A percentile compares a stretch with the other conserved stretches of the same genome.
These are phyloP conservation scores for Herpomyces periplanetae DNA, from an alignment of 2,329 filamentous ascomycete genomes.

Conservation along the genomic window DNA sequence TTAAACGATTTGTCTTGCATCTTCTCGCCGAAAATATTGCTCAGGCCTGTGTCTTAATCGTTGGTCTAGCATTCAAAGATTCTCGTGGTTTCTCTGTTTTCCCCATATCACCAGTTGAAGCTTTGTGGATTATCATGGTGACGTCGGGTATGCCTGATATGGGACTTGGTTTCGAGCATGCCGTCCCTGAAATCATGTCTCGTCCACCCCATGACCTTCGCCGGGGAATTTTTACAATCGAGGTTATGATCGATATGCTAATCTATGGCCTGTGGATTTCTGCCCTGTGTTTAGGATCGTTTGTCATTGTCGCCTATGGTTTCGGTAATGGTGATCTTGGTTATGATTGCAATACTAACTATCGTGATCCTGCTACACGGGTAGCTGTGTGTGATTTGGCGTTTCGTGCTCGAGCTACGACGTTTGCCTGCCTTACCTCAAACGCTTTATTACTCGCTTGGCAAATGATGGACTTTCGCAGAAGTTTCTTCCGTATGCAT, in stretches of 20 bases:
- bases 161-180: slow-evolving; percentile 40
- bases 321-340: slow-evolving; percentile 20
- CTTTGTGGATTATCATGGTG: slow-evolving; percentile 80
- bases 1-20: slow-evolving; percentile 53
- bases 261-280: slow-evolving; percentile 46
- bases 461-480: slow-evolving; percentile 33
- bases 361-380: slow-evolving; percentile 10
- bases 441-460: slow-evolving; percentile 35
- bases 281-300: slow-evolving; percentile 19
- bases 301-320: slow-evolving; percentile 21
- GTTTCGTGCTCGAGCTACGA: slow-evolving; percentile 29
- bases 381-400: slow-evolving; percentile 25
- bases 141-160: slow-evolving; percentile 62
- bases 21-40: slow-evolving; percentile 44
- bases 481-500: slow-evolving; percentile 30
- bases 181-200: slow-evolving; percentile 33
- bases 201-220: slow-evolving; percentile 32
- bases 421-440: slow-evolving; percentile 34
- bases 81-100: slow-evolving; percentile 30
- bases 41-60: slow-evolving; percentile 38
- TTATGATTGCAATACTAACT: slow-evolving; percentile 17
- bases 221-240: slow-evolving; percentile 30
- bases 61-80: slow-evolving; percentile 49
- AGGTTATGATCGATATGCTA: slow-evolving; percentile 38
- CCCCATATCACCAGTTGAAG: slow-evolving; percentile 45